phyloP scores from a whole-genome alignment of 805 yeast species.

The Teunomyces panamensis region DNA sequence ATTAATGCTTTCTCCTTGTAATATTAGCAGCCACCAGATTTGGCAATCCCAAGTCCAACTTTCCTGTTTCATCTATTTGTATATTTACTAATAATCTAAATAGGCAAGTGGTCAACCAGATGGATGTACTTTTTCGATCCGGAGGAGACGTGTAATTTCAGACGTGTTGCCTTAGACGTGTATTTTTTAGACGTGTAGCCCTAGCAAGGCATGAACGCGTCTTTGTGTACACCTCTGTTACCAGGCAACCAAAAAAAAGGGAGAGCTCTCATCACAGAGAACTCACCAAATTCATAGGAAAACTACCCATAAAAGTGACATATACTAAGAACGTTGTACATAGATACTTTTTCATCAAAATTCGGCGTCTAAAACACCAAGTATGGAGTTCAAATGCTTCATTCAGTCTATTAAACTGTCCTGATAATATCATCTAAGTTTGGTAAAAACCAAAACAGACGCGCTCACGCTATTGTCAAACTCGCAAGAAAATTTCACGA shows the following conservation, averaged over 20 bases:
- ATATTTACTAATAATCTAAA: not conserved
- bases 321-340: too few relatives aligned
- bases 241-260: not conserved
- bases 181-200: conserved; percentile 1
- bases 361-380: too few relatives aligned
- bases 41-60: not conserved
- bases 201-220: not conserved
- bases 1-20: not conserved
- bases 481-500: conserved; percentile 1
- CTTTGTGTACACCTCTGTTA: not conserved
- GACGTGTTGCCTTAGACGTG: conserved; percentile 3
- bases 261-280: not conserved
- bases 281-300: not conserved
- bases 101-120: not conserved
- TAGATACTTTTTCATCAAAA: too few relatives aligned
- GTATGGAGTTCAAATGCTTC: too few relatives aligned
- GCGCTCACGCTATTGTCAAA: not conserved
- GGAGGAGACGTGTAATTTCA: not conserved
- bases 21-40: not conserved
- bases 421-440: not conserved
- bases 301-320: not conserved
- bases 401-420: too few relatives aligned
- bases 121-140: not conserved
- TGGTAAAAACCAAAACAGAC: conserved; percentile 1
- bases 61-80: not conserved